A percentile compares a stretch with the other conserved stretches of the same genome.
Conservation (phyloP, 2,329 filamentous ascomycete genomes). For the Talaromyces rugulosus region DNA sequence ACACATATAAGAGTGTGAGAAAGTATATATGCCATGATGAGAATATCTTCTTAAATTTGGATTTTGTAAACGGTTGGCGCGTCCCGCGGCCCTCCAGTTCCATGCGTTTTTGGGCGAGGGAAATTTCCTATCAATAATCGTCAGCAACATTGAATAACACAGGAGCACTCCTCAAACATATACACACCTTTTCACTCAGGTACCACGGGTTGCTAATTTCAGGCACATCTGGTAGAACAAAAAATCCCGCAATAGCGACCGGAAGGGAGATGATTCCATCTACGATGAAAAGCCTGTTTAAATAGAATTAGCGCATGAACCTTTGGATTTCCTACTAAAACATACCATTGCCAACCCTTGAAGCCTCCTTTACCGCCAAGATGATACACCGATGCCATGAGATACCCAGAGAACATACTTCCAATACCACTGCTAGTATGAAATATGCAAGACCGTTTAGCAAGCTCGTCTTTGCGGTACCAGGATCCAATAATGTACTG, state of each 20-base stretch:
- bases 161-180: no score
- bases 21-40: conserved; percentile 62
- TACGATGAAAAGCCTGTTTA: conserved; percentile 46
- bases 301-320: not conserved
- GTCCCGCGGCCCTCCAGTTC: conserved; percentile 45
- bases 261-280: conserved; percentile 53
- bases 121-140: conserved; percentile 32
- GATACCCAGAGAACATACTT: conserved; percentile 46
- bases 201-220: conserved; percentile 50
- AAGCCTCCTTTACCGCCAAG: conserved; percentile 47
- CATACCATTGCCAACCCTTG: conserved; percentile 50
- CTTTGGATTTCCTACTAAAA: no score
- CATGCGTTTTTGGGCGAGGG: conserved; percentile 48
- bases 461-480: conserved; percentile 49
- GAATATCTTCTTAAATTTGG: conserved; percentile 59
- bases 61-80: conserved; percentile 43
- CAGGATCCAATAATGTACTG: conserved; percentile 51
- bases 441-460: conserved; percentile 51
- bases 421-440: conserved; percentile 45
- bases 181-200: conserved; percentile 33
- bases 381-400: conserved; percentile 52
- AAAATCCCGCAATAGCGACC: conserved; percentile 48
- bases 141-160: not conserved
- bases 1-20: conserved; percentile 56
- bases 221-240: conserved; percentile 48